Base-by-base conservation (phyloP, 2,329 filamentous ascomycete species). In the Arthrobotrys conoides region DNA sequence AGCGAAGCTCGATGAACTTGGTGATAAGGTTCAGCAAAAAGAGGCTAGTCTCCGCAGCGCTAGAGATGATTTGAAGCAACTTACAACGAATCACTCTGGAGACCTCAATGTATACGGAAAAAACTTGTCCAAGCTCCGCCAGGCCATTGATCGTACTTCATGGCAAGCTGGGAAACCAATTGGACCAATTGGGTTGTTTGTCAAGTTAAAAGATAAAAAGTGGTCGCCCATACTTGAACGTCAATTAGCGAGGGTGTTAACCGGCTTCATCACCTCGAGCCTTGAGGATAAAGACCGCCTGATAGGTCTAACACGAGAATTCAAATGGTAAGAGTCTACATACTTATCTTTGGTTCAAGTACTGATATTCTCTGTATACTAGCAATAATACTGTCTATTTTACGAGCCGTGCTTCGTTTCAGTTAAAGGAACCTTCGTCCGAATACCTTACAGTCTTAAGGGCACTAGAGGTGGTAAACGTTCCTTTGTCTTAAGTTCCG, bases 141-240 rank as follows among this genome's bases (percentile, higher is more conserved):
- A 85, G 67, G 88, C 88, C n/a, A 92, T 98, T 78, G 87, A 89
- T 5, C 85, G 86, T n/a, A 93, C 97, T 72, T 84, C 80, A 1
- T 87, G 90, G 0, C 98, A 96, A 83, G 86, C 87, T 24, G 86
- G 88, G 51, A 91, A 88, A 79, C 96, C 96, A 1, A 87, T 98
- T 38, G 96, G 96, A 0, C 96, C 96, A 0, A 86, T 98, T 14
- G 96, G 94, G 33, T 86, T 90, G 24, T 89, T 96, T 82, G 88
- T 99, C 65, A 90, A 90, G 80, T 86, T 99, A 24, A 86, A 90
- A 41, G 91, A 95, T 81, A 91, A 93, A 0, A 88, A 93, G 81
- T 99, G 96, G 96, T 92, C 91, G 0, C 88, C 89, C 0, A 90
- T 97, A 51, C 84, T 99, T 14, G 96, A 99, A 83, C 91, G 88